These are phyloP conservation scores for Trichodelitschia bisporula DNA, from an alignment of 495 filamentous ascomycete genomes.

Conservation along the genomic window DNA sequence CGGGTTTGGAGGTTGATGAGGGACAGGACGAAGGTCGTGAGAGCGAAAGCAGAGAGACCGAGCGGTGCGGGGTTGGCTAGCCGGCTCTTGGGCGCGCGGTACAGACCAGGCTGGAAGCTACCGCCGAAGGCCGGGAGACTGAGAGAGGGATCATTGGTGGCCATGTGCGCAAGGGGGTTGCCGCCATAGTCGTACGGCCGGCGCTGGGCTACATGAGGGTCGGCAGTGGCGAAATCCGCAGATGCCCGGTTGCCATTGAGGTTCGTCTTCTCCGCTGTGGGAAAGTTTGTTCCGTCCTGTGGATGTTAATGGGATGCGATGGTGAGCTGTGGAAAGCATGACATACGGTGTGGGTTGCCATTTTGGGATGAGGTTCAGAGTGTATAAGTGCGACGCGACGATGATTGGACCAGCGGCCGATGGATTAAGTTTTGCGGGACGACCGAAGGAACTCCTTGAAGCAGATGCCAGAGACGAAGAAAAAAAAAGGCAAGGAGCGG, in stretches of 20 bases:
- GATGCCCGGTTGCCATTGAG: slow-evolving; percentile 7
- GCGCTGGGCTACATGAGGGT: slow-evolving; percentile 5
- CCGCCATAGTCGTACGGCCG: slow-evolving; percentile 25
- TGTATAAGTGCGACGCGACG: no score
- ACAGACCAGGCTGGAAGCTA: slow-evolving; percentile 89
- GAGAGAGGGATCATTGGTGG: slow-evolving; percentile 29
- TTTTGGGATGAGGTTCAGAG: no score
- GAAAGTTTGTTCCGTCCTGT: no score
- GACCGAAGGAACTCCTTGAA: no score
- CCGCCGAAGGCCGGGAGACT: slow-evolving; percentile 69
- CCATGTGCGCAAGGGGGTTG: slow-evolving; percentile 48
- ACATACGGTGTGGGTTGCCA: no score
- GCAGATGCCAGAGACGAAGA: no score
- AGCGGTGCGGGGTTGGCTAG: slow-evolving; percentile 40
- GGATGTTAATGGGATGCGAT: no score
- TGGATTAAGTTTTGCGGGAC: no score
- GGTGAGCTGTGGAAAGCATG: slow-evolving; percentile 3
- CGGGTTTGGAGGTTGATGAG: slow-evolving; percentile 55
- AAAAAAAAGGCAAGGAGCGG: no score
- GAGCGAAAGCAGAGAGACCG: slow-evolving; percentile 53
- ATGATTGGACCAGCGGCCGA: no score
- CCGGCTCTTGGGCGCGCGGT: slow-evolving; percentile 56
- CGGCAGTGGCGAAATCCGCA: slow-evolving; percentile 1
- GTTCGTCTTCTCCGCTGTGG: no score
- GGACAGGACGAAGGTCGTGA: slow-evolving; percentile 87